Conservation (phyloP, 371 early-diverging fungal species). For the Mucor piriformis region DNA sequence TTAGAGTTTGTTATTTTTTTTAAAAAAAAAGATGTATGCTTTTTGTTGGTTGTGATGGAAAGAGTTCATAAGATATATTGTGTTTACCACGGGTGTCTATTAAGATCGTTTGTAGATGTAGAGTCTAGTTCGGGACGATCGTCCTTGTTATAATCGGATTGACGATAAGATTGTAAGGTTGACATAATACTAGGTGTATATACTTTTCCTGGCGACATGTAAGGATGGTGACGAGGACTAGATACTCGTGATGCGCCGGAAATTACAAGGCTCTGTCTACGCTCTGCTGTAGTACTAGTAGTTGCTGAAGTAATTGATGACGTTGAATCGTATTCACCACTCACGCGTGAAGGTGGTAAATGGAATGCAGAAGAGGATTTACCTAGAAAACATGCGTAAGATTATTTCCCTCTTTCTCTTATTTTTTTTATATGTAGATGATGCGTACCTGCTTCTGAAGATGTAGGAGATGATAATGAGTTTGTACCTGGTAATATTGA, state of each 20-base stretch:
- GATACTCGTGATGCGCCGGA: slow-evolving; percentile 1
- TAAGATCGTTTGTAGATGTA: not conserved
- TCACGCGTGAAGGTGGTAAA: slow-evolving; percentile 16
- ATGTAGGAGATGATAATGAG: slow-evolving; percentile 15
- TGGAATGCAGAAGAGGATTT: slow-evolving; percentile 21
- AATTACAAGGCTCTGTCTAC: slow-evolving; percentile 15
- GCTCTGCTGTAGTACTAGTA: slow-evolving; percentile 4
- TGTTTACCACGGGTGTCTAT: not conserved
- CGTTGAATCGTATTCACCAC: slow-evolving; percentile 14
- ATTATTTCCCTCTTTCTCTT: too few species aligned
- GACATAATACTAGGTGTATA: slow-evolving; percentile 22
- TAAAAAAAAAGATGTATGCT: too few species aligned
- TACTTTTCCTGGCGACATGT: slow-evolving; percentile 20
- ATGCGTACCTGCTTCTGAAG: slow-evolving; percentile 24
- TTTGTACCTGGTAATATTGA: slow-evolving; percentile 17
- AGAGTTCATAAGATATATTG: slow-evolving; percentile 12
- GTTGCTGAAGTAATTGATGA: slow-evolving; percentile 1
- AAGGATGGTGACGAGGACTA: slow-evolving; percentile 26
- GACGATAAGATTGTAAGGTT: slow-evolving; percentile 15
- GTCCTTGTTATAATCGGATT: not conserved
- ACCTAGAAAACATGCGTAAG: not conserved
- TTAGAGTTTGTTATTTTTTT: too few species aligned
- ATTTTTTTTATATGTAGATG: not conserved
- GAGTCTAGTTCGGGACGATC: not conserved
- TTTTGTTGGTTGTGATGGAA: too few species aligned